Evolutionary conservation across 306 rosid species (phyloP).

Genomic region (Arachis stenosperma): DNA sequence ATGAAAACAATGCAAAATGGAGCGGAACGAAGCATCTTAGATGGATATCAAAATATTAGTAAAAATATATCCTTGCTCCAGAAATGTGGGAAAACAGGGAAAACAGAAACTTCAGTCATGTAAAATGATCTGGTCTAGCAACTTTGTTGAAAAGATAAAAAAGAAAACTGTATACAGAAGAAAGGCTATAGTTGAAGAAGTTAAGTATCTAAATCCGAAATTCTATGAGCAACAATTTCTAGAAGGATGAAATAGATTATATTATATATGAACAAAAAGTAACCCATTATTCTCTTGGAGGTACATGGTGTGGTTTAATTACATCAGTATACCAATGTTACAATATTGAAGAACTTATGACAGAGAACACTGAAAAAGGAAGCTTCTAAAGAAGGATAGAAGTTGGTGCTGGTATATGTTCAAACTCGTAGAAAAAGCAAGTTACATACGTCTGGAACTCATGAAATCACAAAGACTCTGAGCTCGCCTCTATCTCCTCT

Average conservation of each 20-base stretch:
- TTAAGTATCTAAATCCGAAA: conserved; percentile 7
- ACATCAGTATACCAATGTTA: conserved; percentile 28
- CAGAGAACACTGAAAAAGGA: background rate
- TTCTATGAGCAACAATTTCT: conserved; percentile 36
- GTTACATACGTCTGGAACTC: conserved; percentile 27
- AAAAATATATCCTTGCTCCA: background rate
- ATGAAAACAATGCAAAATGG: background rate
- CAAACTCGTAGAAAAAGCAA: conserved; percentile 20
- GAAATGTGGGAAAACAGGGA: background rate
- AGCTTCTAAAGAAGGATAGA: background rate
- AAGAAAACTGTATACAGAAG: background rate
- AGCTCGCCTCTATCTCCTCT: conserved; percentile 93
- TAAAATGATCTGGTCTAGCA: background rate
- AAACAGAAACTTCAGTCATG: background rate
- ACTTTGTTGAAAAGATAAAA: too few relatives aligned
- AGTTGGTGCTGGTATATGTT: background rate
- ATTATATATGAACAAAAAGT: conserved; percentile 29
- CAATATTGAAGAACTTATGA: conserved; percentile 13
- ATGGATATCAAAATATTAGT: background rate
- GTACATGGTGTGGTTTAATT: conserved; percentile 22
- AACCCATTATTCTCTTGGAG: conserved; percentile 12
- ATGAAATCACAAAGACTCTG: conserved; percentile 86
- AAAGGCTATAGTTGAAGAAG: conserved; percentile 8
- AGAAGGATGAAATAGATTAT: conserved; percentile 12
- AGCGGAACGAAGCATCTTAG: background rate